Conservation (phyloP, 768 basidiomycete genomes). For the Podaxis sp. region DNA sequence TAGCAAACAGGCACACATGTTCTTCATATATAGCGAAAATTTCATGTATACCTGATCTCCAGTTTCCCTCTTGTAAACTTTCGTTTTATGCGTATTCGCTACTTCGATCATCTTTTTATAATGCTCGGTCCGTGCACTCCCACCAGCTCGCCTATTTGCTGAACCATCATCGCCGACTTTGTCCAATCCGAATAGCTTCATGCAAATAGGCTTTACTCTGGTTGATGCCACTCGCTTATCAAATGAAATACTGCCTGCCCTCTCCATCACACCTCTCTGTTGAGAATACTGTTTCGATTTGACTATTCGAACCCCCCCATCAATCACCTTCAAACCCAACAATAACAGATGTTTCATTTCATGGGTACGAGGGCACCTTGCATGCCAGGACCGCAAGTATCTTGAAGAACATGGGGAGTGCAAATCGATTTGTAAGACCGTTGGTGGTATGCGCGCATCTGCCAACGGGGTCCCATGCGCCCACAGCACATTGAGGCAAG, state of each 20-base stretch:
- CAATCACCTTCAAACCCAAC: background rate
- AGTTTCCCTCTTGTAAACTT: conserved; percentile 7
- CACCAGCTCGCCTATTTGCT: conserved; percentile 16
- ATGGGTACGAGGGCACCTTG: background rate
- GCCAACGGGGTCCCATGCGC: conserved; percentile 6
- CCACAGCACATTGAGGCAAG: background rate
- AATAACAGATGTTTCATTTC: background rate
- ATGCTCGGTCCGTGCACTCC: conserved; percentile 16
- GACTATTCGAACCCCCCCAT: background rate
- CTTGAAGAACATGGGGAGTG: background rate
- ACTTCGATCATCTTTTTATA: background rate
- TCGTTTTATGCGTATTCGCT: conserved; percentile 20
- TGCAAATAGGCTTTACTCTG: conserved; percentile 12
- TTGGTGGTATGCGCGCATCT: background rate
- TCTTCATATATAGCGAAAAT: no score
- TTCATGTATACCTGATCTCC: no score
- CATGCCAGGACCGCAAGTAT: background rate
- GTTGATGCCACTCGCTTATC: conserved; percentile 17
- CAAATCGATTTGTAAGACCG: background rate
- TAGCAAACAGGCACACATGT: no score
- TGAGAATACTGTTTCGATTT: background rate
- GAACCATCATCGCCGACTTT: conserved; percentile 22
- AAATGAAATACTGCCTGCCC: conserved; percentile 11
- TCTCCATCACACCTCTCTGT: background rate
- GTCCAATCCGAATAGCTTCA: conserved; percentile 17